These are phyloP conservation scores for Colletotrichum sp. DNA, from an alignment of 2,329 filamentous ascomycete species.

Conservation along the genomic window DNA sequence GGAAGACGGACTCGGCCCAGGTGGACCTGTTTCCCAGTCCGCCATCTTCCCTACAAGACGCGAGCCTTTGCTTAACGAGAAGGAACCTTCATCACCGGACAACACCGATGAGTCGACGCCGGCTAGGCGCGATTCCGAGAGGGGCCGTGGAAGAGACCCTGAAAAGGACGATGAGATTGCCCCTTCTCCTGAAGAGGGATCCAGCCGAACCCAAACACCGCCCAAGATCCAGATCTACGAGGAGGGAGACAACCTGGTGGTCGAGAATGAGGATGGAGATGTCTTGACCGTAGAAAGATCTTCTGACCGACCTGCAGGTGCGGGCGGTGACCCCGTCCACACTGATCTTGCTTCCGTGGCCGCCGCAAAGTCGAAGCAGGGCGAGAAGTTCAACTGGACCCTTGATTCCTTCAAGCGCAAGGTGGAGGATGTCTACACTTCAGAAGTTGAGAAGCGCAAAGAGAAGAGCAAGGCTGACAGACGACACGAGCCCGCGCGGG, in stretches of 20 bases:
- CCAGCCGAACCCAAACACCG: slow-evolving; percentile 12
- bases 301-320: slow-evolving; percentile 26
- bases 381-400: slow-evolving; percentile 41
- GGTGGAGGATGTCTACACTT: slow-evolving; percentile 58
- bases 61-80: slow-evolving; percentile 29
- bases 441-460: slow-evolving; percentile 68
- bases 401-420: slow-evolving; percentile 54
- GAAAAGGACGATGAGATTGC: slow-evolving; percentile 16
- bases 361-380: slow-evolving; percentile 31
- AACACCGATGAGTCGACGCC: slow-evolving; percentile 22
- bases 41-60: slow-evolving; percentile 77
- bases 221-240: slow-evolving; percentile 72
- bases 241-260: slow-evolving; percentile 78
- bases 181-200: slow-evolving; percentile 10
- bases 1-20: slow-evolving; percentile 76
- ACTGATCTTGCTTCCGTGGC: neutral
- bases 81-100: slow-evolving; percentile 25
- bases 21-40: slow-evolving; percentile 87
- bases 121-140: slow-evolving; percentile 1
- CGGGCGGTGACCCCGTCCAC: neutral
- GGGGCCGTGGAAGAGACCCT: slow-evolving; percentile 5
- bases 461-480: slow-evolving; percentile 60
- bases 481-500: slow-evolving; percentile 74
- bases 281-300: slow-evolving; percentile 72
- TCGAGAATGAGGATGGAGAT: slow-evolving; percentile 88